A percentile compares a stretch with the other conserved stretches of the same genome.
Conservation (phyloP, 2,329 filamentous ascomycete genomes). For the Calonectria fujianensis region DNA sequence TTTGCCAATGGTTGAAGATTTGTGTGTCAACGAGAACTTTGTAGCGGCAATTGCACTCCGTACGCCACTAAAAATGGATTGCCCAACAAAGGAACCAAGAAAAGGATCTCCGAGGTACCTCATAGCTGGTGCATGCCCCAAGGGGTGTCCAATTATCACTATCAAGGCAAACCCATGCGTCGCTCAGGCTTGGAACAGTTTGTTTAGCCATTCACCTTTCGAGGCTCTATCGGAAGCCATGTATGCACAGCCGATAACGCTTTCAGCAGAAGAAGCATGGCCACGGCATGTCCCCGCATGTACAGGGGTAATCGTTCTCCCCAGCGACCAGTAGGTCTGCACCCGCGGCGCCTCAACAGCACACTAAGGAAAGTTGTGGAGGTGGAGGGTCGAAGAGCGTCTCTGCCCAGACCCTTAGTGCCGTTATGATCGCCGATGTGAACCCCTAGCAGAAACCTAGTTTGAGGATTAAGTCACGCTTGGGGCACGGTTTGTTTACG, state of each 20-base stretch:
- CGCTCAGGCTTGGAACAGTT: neutral
- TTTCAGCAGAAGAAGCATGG: neutral
- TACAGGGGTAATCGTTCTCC: constrained; percentile 16
- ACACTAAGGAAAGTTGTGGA: constrained; percentile 10
- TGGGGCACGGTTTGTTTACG: neutral
- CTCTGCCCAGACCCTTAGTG: constrained; percentile 20
- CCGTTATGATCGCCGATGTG: constrained; percentile 26
- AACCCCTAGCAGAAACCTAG: constrained; percentile 25
- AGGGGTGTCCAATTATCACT: neutral
- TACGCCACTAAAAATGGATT: neutral
- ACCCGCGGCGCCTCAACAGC: constrained; percentile 6
- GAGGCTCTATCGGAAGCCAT: constrained; percentile 6
- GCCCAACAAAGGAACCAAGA: constrained; percentile 1
- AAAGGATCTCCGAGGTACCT: neutral
- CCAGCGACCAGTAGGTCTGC: constrained; percentile 13
- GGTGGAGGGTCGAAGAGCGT: neutral
- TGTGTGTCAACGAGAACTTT: neutral
- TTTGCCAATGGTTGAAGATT: neutral
- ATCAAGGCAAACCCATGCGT: neutral
- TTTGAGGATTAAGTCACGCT: neutral
- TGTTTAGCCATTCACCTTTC: neutral
- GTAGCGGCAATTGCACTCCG: neutral
- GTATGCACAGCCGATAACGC: constrained; percentile 23
- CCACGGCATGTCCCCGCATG: constrained; percentile 11
- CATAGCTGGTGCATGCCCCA: neutral